phyloP scores from a whole-genome alignment of 1,284 basidiomycete species.

The Coniophora puteana region DNA sequence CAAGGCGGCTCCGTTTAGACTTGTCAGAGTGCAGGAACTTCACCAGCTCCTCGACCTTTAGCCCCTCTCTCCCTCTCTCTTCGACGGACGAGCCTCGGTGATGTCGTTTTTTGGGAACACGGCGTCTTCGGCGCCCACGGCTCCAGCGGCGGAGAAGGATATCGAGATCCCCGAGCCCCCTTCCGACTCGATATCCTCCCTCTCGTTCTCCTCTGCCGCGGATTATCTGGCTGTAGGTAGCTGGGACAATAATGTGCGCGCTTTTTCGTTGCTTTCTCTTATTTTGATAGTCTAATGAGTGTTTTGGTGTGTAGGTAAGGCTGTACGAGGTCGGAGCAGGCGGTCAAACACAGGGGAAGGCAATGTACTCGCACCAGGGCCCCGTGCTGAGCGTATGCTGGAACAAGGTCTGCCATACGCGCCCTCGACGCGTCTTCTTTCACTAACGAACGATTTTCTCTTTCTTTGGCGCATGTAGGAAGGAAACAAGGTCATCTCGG shows the following conservation, averaged over 20 bases:
- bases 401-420: conserved; percentile 50
- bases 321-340: conserved; percentile 52
- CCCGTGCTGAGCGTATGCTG: conserved; percentile 79
- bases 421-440: not conserved
- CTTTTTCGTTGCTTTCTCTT: not conserved
- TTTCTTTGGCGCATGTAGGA: conserved; percentile 38
- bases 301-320: conserved; percentile 37
- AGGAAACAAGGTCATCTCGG: conserved; percentile 75
- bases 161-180: conserved; percentile 58
- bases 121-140: conserved; percentile 17
- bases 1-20: too few relatives aligned
- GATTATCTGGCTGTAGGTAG: conserved; percentile 57
- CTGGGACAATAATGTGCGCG: conserved; percentile 57
- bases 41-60: too few relatives aligned
- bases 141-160: conserved; percentile 39
- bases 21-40: too few relatives aligned
- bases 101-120: conserved; percentile 27
- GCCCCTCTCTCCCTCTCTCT: too few relatives aligned
- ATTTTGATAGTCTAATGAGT: too few relatives aligned
- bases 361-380: conserved; percentile 76
- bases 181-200: conserved; percentile 52
- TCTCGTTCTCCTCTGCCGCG: conserved; percentile 46
- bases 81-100: too few relatives aligned
- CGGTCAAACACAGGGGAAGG: conserved; percentile 66
- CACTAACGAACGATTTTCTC: not conserved